Evolutionary conservation across 2,329 filamentous ascomycete genomes (phyloP), one percentile per base, ranked within the genome.

Genomic region (Neurospora crassa): DNA sequence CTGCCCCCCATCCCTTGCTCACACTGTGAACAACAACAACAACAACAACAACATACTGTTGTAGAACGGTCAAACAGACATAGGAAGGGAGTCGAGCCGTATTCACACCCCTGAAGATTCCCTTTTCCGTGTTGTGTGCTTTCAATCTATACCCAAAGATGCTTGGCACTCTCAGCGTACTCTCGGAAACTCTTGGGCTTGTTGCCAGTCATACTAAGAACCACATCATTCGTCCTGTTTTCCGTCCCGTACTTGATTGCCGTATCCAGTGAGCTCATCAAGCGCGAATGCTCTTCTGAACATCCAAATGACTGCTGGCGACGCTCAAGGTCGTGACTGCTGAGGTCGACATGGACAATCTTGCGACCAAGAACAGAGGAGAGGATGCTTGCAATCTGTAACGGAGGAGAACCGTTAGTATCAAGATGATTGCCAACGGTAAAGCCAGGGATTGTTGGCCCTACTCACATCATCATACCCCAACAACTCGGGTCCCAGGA

Each of bases 401-500:
- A 12, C 3, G 24, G 70, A 24, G 1, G n/a, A 40, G 68, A 40
- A 5, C 14, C 6, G 68, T 70, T 42, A 71, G 43, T 73, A 40
- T 67, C 18, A 4, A 7, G 6, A 24, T n/a, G 3, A 12, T 40
- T 6, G 11, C 24, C 47, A 29, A 29, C 20, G 1, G 1, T 12
- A 53, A 53, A 29, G 14, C 20, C 20, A 14, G 12, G 43, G 43
- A 10, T 24, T 20, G 16, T 18, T 18, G 42, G 42, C 0, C 29
- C 0, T 1, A 75, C 77, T 68, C 68, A 79, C 79, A n/a, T 81
- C 79, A 11, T 71, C 72, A 68, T 82, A 82, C 0, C 76, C 75
- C 8, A 82, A 72, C 68, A 82, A 71, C 72, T 83, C 80, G 0
- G 80, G 78, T 0, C 82, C 81, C 1, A 82, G 69, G 14, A 83